Base-by-base conservation (phyloP, 1,284 basidiomycete genomes). In the Irpex lacteus region DNA sequence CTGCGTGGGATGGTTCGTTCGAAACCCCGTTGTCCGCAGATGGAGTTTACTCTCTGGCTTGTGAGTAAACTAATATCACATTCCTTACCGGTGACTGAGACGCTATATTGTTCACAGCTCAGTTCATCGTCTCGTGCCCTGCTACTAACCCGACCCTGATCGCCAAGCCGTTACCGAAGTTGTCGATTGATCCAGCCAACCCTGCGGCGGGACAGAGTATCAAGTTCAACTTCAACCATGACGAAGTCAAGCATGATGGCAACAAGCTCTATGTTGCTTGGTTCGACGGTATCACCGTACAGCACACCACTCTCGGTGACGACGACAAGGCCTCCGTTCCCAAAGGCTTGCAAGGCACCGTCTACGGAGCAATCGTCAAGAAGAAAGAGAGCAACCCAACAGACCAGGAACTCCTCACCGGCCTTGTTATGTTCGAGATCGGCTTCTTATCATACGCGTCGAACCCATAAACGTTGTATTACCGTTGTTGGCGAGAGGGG, bases 1-100 rank as follows among this genome's bases (percentile, higher is more conserved):
- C 81, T 26, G 79, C 83, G 0, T 89, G 86, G 87, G 82, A 82
- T 62, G 81, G 82, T 0, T 75, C 85, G 5, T 84, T 85, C 70
- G 80, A 84, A 77, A 80, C 78, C 1, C 84, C 86, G 3, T 78
- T 89, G 36, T 75, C 77, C 44, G 73, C 82, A 61, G 80, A 80
- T 72, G 80, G 85, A 68, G 82, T 78, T 9, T 80, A 72, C 66
- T 81, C 80, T 0, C 71, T 85, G 37, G 77, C 72, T 21, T 64
- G 72, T 72, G 63, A 52, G 71, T 67, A 50, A 21, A 1, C 21
- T 56, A 6, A 6, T 11, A 19, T 78, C 72, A 73, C n/a, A 47
- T 47, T 47, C 11, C 7, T n/a, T 18, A 2, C 13, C 26, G 4
- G 74, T 76, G 18, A 34, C 59, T 52, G 66, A 38, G 13, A 37